Percentiles rank a stretch among this genome's conserved stretches.
phyloP scores from a whole-genome alignment of 2,329 filamentous ascomycete genomes.

The Monilinia fructigena region DNA sequence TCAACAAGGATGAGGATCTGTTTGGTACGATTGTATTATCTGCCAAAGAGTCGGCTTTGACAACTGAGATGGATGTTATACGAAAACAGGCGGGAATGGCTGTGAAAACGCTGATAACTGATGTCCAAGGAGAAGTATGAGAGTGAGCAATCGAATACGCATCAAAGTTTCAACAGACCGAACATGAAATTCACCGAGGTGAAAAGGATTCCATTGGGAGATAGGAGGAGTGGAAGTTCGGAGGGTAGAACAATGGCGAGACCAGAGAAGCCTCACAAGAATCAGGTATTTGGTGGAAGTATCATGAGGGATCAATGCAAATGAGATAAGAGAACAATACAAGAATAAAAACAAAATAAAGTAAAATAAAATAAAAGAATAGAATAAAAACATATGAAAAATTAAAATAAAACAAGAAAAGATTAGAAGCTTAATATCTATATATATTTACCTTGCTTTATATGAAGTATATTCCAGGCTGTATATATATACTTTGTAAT shows the following conservation, averaged over 20 bases:
- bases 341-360: background rate
- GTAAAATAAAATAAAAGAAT: background rate
- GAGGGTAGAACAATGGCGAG: background rate
- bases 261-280: background rate
- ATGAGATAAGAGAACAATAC: background rate
- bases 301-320: background rate
- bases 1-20: constrained; percentile 39
- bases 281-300: constrained; percentile 5
- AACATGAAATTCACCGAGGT: background rate
- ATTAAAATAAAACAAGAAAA: no score
- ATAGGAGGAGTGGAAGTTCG: background rate
- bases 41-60: constrained; percentile 30
- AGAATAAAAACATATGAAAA: background rate
- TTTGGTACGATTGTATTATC: constrained; percentile 43
- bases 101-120: constrained; percentile 20
- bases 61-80: constrained; percentile 33
- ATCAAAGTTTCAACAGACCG: background rate
- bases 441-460: no score
- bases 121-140: background rate
- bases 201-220: background rate
- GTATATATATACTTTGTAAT: no score
- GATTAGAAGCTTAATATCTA: no score
- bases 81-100: constrained; percentile 34
- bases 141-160: background rate
- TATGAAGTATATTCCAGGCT: no score